Evolutionary conservation across 2,329 filamentous ascomycete species (phyloP), one percentile per base, ranked within the genome.

Genomic region (Macrophomina pseudophaseolina): DNA sequence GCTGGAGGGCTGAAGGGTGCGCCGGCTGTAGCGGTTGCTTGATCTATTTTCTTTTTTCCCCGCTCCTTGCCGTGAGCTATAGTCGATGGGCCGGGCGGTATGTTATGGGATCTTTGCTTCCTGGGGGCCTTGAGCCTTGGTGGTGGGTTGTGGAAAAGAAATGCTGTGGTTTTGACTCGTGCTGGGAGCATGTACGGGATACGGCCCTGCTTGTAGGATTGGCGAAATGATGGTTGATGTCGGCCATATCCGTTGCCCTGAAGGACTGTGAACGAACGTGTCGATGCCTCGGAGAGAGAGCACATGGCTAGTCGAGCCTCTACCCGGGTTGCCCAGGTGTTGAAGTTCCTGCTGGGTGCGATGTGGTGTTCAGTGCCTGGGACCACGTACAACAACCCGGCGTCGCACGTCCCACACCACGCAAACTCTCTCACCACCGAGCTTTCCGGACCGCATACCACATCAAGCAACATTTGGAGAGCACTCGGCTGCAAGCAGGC

Each of bases 11-110:
- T 65, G 63, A 44, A 38, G 28, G 16, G 63, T 5, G 60, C 60
- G 14, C 60, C 60, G 33, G 40, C 64, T 12, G 64, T 66, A 6
- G 64, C 53, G 1, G 64, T 66, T 40, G 64, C 64, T 60, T 66
- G 64, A 65, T 46, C 23, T 23, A 23, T 23, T 23, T 23, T 16
- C 16, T 12, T 42, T 16, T 58, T 65, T 33, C 28, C 28, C 12
- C n/a, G 44, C 11, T 23, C 23, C 23, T 23, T 18, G 28, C 16
- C 38, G 5, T 28, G 16, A 14, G 14, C 18, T 35, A 42, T 40
- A 12, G 9, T 42, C 35, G 9, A 12, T 38, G 30, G n/a, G n/a
- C 42, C 12, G 53, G 35, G 28, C 1, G n/a, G 32, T 18, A 18
- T 38, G 16, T 6, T 38, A 35, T 38, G 35, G 35, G 18, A n/a